A percentile compares a stretch with the other conserved stretches of the same genome.
Evolutionary conservation across 345 rosid genomes (phyloP).

Genomic region (Salix dunnii): DNA sequence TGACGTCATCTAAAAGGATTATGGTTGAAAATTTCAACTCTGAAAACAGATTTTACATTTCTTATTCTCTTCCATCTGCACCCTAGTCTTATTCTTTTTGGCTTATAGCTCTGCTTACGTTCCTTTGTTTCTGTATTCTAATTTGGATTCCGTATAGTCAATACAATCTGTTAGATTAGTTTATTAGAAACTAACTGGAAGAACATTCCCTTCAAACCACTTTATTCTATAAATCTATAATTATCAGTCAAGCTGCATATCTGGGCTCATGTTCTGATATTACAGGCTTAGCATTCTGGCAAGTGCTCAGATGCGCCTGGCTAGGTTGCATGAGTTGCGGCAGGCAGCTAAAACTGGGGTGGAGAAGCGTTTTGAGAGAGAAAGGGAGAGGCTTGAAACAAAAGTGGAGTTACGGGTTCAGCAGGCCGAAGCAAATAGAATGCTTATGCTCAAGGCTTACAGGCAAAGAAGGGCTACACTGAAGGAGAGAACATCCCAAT

Average conservation of each 20-base stretch:
- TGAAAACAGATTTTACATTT: not conserved
- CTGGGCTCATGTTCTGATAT: not conserved
- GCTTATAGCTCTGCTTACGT: not conserved
- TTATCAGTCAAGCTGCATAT: not conserved
- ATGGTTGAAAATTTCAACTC: not conserved
- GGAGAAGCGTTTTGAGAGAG: conserved; percentile 66
- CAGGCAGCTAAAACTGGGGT: conserved; percentile 87
- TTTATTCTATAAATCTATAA: no score
- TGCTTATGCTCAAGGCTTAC: conserved; percentile 74
- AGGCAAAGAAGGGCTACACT: conserved; percentile 66
- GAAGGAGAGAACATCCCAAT: conserved; percentile 83
- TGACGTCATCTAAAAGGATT: not conserved
- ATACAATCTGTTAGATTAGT: not conserved
- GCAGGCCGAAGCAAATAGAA: conserved; percentile 86
- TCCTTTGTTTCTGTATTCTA: not conserved
- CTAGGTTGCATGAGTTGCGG: conserved; percentile 80
- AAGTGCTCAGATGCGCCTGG: conserved; percentile 75
- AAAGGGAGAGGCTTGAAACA: conserved; percentile 77
- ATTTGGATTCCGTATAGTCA: not conserved
- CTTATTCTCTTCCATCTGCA: not conserved
- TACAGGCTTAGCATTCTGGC: conserved; percentile 73
- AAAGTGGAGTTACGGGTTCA: conserved; percentile 75
- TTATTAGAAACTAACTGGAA: not conserved
- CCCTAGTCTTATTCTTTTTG: not conserved
- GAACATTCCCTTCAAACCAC: not conserved